Base-by-base conservation (phyloP, 116 monocot genomes). In the Phalaenopsis hybrid region DNA sequence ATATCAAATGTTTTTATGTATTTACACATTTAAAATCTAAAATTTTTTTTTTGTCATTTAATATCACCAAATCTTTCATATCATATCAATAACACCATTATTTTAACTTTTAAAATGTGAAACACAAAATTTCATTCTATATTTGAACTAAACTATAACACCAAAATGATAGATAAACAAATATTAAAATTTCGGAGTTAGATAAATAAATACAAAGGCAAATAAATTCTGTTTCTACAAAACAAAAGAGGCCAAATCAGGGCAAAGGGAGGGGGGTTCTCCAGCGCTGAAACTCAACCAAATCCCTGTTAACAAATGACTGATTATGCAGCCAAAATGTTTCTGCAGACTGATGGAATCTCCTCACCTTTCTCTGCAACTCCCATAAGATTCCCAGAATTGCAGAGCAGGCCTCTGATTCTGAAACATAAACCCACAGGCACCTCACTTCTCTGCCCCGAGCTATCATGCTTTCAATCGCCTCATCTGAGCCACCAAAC, bases 261-360 rank as follows among this genome's bases (percentile, higher is more conserved):
- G 95, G 98, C 75, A 99, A 86, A 57, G 88, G 95, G 46, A 95
- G 88, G 37, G 94, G 93, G 59, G 89, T 87, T 89, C 90, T 93
- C 98, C 98, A 95, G 31, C 74, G 69, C 13, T 88, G 86, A 55
- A 95, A 93, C 69, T 90, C 89, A 44, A 89, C 74, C 76, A 99
- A 84, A 51, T 95, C 91, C 83, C 98, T 89, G 61, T 95, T 92
- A 52, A 99, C 89, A 63, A 99, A 76, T 7, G 93, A 92, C 23
- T 92, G 73, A 78, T 99, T 92, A 78, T 99, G 95, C 37, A 98
- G 91, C 98, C 95, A 98, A 79, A 98, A 98, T 43, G 98, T 98
- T 81, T 98, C 95, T 28, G 87, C 48, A 23, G 98, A 98, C 48
- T 98, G 98, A 79, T 94, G 98, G 77, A 98, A 98, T 37, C 61